These are phyloP conservation scores for Dendrobium nobile DNA, from an alignment of 106 monocot species.

Conservation along the genomic window DNA sequence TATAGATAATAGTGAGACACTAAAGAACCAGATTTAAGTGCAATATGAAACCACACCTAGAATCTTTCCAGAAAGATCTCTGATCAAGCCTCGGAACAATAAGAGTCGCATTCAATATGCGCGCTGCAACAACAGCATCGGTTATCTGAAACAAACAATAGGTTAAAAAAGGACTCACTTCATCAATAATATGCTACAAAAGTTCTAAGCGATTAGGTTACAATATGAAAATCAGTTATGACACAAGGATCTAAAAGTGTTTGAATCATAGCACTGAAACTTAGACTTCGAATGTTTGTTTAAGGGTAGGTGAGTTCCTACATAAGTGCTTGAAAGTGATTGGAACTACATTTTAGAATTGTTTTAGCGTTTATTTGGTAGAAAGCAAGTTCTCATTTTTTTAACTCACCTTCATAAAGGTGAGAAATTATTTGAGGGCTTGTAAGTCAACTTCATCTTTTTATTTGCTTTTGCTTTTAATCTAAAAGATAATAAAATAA, in stretches of 20 bases:
- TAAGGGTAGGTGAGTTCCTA: not conserved
- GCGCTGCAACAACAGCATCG: constrained; percentile 68
- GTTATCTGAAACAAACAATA: constrained; percentile 34
- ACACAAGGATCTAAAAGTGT: not conserved
- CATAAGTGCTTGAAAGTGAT: not conserved
- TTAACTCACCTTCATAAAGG: not conserved
- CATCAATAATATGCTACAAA: not conserved
- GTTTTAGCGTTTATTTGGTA: not conserved
- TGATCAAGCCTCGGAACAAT: constrained; percentile 63
- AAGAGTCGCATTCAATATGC: constrained; percentile 62
- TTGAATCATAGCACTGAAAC: not conserved
- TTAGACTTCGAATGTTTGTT: not conserved
- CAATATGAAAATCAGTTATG: not conserved
- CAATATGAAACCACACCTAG: constrained; percentile 30
- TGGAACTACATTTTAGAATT: not conserved
- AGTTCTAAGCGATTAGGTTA: not conserved
- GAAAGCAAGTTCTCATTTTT: not conserved
- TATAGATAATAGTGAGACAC: not conserved
- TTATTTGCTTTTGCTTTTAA: too few species aligned
- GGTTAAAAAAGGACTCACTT: not conserved
- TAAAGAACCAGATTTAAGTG: too few species aligned
- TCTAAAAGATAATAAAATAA: too few species aligned
- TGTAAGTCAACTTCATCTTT: too few species aligned
- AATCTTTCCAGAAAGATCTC: constrained; percentile 77
- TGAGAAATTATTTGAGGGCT: not conserved